Base-by-base conservation (phyloP, 2,329 filamentous ascomycete genomes). In the Epichloe sibirici region DNA sequence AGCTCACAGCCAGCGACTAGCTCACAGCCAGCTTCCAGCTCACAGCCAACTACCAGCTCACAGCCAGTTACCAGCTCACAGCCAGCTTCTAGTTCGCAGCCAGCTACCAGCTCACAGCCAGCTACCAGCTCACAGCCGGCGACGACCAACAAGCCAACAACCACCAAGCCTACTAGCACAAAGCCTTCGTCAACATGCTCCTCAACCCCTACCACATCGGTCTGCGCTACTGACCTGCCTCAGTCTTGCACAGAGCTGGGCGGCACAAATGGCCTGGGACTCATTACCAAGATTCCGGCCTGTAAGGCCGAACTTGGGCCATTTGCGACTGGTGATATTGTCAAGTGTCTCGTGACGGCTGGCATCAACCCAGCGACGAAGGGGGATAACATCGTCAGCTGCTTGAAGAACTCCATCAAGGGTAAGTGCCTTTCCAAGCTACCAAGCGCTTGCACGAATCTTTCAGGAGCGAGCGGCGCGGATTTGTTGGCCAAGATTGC, bases 221-320 rank as follows among this genome's bases (percentile, higher is more conserved):
- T 55, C 40, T 55, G 53, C 17, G 43, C 53, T 17, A 23, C 51
- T n/a, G 31, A 12, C 5, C 37, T 55, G 4, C 53, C 53, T 12
- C n/a, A 13, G 3, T 21, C 48, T 35, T 55, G 53, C 42, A 4
- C 17, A 3, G 11, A 44, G 4, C 23, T 55, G 9, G 13, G 9
- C 31, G 42, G 25, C 11, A 25, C 5, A 2, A 48, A n/a, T 5
- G 46, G 40, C 3, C 12, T 53, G 9, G 0, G 2, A 4, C 47
- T 55, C 21, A 3, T 21, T 15, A 3, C 11, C 6, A 13, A 21
- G 17, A 40, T 53, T 11, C 8, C 44, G 5, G 17, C n/a, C 4
- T 55, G 53, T 17, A 8, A 3, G 8, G 4, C n/a, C 35, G 48
- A 43, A 13, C 25, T 55, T 17, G 53, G 53, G 4, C 43, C 47